Conservation (phyloP, 305 asterid species). For the Caryopteris hybrid region DNA sequence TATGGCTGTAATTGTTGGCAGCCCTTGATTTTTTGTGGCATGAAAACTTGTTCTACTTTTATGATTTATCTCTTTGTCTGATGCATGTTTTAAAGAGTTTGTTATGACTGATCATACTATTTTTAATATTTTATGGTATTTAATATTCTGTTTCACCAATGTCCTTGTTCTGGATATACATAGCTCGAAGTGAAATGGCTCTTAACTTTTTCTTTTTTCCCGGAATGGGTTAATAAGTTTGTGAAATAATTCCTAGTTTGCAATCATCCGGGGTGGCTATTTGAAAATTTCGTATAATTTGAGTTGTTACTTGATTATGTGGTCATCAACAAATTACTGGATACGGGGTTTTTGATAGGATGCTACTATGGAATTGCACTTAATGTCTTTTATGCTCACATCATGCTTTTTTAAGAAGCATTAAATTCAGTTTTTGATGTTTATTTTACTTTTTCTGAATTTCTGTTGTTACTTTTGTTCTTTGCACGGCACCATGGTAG, state of each 20-base stretch:
- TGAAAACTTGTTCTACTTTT: too few species aligned
- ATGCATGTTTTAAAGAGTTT: background rate
- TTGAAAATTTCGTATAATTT: background rate
- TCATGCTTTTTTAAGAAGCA: background rate
- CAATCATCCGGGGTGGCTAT: background rate
- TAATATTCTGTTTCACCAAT: background rate
- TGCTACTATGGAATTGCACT: background rate
- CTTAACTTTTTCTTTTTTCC: background rate
- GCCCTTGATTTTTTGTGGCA: too few species aligned
- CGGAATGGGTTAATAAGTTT: background rate
- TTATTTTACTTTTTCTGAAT: background rate
- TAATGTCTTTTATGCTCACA: background rate
- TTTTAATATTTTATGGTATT: background rate
- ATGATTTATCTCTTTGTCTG: background rate
- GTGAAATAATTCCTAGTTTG: background rate
- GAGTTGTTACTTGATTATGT: background rate
- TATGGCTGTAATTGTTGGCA: background rate
- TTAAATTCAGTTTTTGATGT: background rate
- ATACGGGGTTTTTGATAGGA: background rate
- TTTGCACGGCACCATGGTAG: background rate
- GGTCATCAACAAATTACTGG: constrained; percentile 1
- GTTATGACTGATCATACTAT: background rate
- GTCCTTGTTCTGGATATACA: background rate
- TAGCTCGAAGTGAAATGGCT: background rate
- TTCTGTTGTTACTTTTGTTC: background rate